phyloP scores from a whole-genome alignment of 2,329 filamentous ascomycete genomes.

The Fusarium anguioides region DNA sequence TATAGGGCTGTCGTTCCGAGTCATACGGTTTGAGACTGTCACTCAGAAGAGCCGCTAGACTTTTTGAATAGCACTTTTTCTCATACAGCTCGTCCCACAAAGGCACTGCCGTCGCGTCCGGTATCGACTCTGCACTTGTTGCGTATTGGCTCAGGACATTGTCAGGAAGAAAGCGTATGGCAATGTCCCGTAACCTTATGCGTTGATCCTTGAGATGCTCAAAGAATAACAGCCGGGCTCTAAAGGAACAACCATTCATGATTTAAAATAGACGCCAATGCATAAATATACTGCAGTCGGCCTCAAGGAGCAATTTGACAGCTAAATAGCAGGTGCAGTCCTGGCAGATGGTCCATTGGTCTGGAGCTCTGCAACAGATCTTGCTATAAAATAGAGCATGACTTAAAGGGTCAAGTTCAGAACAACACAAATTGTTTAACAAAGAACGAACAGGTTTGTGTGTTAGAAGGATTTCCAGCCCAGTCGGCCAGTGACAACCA shows the following conservation, averaged over 20 bases:
- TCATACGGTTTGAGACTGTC: too few relatives aligned
- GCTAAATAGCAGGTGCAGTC: neutral
- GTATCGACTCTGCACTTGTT: neutral
- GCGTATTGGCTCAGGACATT: neutral
- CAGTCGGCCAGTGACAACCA: neutral
- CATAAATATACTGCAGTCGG: neutral
- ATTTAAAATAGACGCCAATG: accelerated
- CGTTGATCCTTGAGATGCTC: neutral
- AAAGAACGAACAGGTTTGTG: neutral
- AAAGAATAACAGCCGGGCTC: neutral
- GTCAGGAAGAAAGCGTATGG: neutral
- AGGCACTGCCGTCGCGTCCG: neutral
- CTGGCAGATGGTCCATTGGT: neutral
- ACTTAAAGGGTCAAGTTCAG: neutral
- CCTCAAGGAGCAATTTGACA: neutral
- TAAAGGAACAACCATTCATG: neutral
- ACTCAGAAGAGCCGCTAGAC: too few relatives aligned
- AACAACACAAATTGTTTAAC: neutral
- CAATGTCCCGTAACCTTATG: neutral
- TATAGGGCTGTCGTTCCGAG: too few relatives aligned
- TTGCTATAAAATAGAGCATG: neutral
- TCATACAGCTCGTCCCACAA: neutral
- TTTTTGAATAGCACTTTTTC: too few relatives aligned
- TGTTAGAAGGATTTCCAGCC: neutral
- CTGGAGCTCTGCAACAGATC: neutral